phyloP scores from a whole-genome alignment of 2,329 filamentous ascomycete species.

The Botrytis paeoniae region DNA sequence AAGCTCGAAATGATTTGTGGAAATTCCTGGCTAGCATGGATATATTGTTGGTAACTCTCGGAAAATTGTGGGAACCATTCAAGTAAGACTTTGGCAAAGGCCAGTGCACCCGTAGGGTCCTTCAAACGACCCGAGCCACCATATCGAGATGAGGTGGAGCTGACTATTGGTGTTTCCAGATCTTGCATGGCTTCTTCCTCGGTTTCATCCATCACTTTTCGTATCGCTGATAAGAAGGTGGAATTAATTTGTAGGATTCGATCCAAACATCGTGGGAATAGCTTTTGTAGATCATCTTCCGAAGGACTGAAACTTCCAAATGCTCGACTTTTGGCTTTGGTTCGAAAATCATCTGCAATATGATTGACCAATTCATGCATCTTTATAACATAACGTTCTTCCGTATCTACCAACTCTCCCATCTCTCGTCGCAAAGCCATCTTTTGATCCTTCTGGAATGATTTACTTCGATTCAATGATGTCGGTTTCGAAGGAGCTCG shows the following conservation, averaged over 20 bases:
- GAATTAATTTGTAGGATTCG: slow-evolving; percentile 79
- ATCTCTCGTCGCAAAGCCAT: slow-evolving; percentile 83
- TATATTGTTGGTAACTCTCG: slow-evolving; percentile 88
- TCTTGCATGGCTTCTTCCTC: slow-evolving; percentile 77
- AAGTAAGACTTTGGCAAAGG: slow-evolving; percentile 75
- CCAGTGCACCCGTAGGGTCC: slow-evolving; percentile 74
- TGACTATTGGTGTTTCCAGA: slow-evolving; percentile 59
- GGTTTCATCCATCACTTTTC: slow-evolving; percentile 73
- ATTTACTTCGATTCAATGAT: slow-evolving; percentile 71
- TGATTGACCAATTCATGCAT: slow-evolving; percentile 78
- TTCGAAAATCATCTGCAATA: slow-evolving; percentile 75
- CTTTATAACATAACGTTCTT: slow-evolving; percentile 90
- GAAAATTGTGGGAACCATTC: slow-evolving; percentile 94
- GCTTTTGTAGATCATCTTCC: slow-evolving; percentile 65
- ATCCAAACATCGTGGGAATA: slow-evolving; percentile 81
- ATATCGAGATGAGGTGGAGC: slow-evolving; percentile 46
- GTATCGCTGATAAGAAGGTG: slow-evolving; percentile 73
- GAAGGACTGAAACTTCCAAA: slow-evolving; percentile 67
- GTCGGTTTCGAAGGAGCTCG: slow-evolving; percentile 85
- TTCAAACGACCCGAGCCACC: slow-evolving; percentile 49
- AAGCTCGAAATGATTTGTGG: slow-evolving; percentile 77
- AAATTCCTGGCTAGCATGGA: slow-evolving; percentile 84
- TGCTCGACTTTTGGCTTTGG: slow-evolving; percentile 59
- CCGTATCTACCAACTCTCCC: slow-evolving; percentile 86
- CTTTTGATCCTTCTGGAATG: slow-evolving; percentile 79